phyloP scores from a whole-genome alignment of 1,284 basidiomycete species.

The Heterobasidion occidentale region DNA sequence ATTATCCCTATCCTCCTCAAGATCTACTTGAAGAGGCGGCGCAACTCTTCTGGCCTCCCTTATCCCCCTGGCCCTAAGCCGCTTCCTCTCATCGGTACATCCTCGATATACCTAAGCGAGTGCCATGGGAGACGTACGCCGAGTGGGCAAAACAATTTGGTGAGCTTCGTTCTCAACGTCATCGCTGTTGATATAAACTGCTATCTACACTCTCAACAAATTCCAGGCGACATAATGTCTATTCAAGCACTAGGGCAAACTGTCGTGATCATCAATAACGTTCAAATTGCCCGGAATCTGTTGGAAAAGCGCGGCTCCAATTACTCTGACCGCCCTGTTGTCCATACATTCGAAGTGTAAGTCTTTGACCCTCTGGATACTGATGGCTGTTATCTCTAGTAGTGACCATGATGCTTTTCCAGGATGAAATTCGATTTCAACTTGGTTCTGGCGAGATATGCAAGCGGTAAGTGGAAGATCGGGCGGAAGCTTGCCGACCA shows the following conservation, averaged over 20 bases:
- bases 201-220: neutral
- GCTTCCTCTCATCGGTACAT: slow-evolving; percentile 22
- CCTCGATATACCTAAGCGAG: slow-evolving; percentile 24
- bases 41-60: neutral
- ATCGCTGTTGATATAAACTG: too few species aligned
- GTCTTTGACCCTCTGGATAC: too few species aligned
- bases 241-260: slow-evolving; percentile 13
- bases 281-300: slow-evolving; percentile 12
- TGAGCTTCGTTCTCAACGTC: neutral
- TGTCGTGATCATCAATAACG: slow-evolving; percentile 15
- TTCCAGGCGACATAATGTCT: slow-evolving; percentile 15
- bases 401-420: too few species aligned
- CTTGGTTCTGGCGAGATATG: too few species aligned
- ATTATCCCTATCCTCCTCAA: too few species aligned
- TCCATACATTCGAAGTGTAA: neutral
- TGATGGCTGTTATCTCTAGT: too few species aligned
- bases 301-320: slow-evolving; percentile 14
- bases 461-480: too few species aligned
- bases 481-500: too few species aligned
- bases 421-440: too few species aligned
- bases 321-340: slow-evolving; percentile 14
- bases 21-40: too few species aligned
- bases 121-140: slow-evolving; percentile 23
- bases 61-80: slow-evolving; percentile 23
- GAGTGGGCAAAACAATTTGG: slow-evolving; percentile 22